Evolutionary conservation across 495 filamentous ascomycete species (phyloP).

Genomic region (Hypomontagnella monticulosa): DNA sequence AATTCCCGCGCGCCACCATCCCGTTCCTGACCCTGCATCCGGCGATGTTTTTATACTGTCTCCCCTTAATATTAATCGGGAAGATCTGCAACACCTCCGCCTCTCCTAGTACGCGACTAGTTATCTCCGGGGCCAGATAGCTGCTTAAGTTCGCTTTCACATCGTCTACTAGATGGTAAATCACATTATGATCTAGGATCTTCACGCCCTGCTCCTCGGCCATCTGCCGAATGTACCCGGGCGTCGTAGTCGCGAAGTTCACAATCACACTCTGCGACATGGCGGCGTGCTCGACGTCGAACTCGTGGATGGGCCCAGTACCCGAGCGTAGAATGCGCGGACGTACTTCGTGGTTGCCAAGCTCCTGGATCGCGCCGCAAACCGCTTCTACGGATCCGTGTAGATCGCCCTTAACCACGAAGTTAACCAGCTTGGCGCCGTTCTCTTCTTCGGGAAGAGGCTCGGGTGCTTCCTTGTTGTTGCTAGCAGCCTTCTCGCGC

Average conservation of each 20-base stretch:
- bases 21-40: conserved; percentile 92
- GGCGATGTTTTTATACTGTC: conserved; percentile 75
- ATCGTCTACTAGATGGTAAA: conserved; percentile 89
- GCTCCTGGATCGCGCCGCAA: conserved; percentile 70
- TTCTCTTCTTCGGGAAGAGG: conserved; percentile 45
- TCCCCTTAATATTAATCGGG: conserved; percentile 79
- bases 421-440: conserved; percentile 73
- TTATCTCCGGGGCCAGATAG: conserved; percentile 70
- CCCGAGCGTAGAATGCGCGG: conserved; percentile 78
- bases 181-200: conserved; percentile 88
- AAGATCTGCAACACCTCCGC: conserved; percentile 87
- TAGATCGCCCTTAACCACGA: conserved; percentile 93
- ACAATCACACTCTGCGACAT: conserved; percentile 76
- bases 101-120: conserved; percentile 79
- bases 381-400: conserved; percentile 93
- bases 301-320: conserved; percentile 83
- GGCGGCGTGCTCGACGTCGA: conserved; percentile 87
- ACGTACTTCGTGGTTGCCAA: conserved; percentile 85
- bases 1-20: conserved; percentile 64
- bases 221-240: conserved; percentile 71
- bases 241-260: conserved; percentile 83
- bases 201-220: conserved; percentile 75
- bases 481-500: conserved; percentile 47
- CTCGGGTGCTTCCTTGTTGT: conserved; percentile 30
- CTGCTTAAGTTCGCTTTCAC: conserved; percentile 75